Evolutionary conservation across 2,329 filamentous ascomycete genomes (phyloP).

Genomic region (Nigrospora osmanthi): DNA sequence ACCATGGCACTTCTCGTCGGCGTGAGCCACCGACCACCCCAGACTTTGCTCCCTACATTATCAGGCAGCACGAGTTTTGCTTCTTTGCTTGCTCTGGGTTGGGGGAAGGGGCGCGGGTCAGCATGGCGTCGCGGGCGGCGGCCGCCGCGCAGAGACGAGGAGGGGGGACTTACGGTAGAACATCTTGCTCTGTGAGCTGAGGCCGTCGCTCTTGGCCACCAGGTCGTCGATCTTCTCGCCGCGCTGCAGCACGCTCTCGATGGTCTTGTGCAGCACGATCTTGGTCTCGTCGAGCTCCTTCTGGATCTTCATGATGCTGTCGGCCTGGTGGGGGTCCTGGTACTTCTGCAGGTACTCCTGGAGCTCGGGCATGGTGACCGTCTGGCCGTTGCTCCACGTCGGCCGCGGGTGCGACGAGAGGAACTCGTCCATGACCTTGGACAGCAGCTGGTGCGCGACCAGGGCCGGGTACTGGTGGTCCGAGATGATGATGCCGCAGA

Average conservation of each 20-base stretch:
- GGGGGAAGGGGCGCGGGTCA: not conserved
- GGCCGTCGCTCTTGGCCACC: slow-evolving; percentile 84
- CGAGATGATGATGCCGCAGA: slow-evolving; percentile 70
- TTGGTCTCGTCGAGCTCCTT: slow-evolving; percentile 96
- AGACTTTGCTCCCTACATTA: slow-evolving; percentile 47
- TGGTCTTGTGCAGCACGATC: slow-evolving; percentile 94
- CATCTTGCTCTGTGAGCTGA: slow-evolving; percentile 93
- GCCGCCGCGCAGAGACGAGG: not conserved
- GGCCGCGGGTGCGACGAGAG: slow-evolving; percentile 65
- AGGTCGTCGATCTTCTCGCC: slow-evolving; percentile 95
- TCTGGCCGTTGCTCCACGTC: slow-evolving; percentile 51
- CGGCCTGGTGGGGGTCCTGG: slow-evolving; percentile 81
- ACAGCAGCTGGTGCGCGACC: slow-evolving; percentile 79
- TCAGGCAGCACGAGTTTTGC: slow-evolving; percentile 67
- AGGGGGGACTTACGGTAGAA: slow-evolving; percentile 83
- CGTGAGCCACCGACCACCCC: not conserved
- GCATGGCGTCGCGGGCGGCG: not conserved
- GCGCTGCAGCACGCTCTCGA: slow-evolving; percentile 78
- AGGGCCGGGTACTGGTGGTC: slow-evolving; percentile 69
- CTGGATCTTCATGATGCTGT: slow-evolving; percentile 93
- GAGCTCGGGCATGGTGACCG: slow-evolving; percentile 61
- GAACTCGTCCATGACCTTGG: slow-evolving; percentile 85
- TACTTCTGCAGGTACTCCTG: slow-evolving; percentile 69
- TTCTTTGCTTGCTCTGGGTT: slow-evolving; percentile 62
- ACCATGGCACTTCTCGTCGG: not conserved